A percentile compares a stretch with the other conserved stretches of the same genome.
Evolutionary conservation across 768 basidiomycete species (phyloP).

Genomic region (Chalciporus piperatus): DNA sequence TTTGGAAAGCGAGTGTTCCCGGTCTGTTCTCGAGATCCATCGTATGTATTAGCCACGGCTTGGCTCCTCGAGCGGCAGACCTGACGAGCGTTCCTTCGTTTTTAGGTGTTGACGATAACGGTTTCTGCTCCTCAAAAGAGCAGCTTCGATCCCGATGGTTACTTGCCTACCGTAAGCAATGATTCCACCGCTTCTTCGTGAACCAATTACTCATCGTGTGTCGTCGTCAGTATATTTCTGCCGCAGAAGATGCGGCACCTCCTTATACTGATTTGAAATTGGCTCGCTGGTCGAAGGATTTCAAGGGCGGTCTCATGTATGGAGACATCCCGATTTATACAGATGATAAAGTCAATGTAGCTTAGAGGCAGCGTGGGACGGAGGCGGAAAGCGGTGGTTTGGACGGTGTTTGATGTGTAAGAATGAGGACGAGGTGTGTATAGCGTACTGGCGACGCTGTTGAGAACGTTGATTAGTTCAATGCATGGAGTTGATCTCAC

Average conservation of each 20-base stretch:
- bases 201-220: background rate
- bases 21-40: slow-evolving; percentile 36
- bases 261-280: slow-evolving; percentile 29
- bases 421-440: background rate
- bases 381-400: background rate
- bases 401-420: slow-evolving; percentile 6
- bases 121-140: slow-evolving; percentile 33
- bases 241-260: slow-evolving; percentile 33
- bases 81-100: background rate
- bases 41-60: slow-evolving; percentile 27
- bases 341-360: slow-evolving; percentile 31
- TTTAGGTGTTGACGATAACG: slow-evolving; percentile 39
- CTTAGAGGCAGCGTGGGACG: background rate
- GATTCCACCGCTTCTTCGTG: background rate
- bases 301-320: slow-evolving; percentile 29
- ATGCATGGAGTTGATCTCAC: slow-evolving; percentile 18
- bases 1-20: slow-evolving; percentile 43
- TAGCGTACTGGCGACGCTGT: slow-evolving; percentile 10
- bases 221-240: slow-evolving; percentile 37
- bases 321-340: slow-evolving; percentile 43
- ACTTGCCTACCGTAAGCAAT: slow-evolving; percentile 41
- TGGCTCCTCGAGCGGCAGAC: background rate
- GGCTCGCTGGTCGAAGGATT: slow-evolving; percentile 26
- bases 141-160: slow-evolving; percentile 41
- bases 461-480: background rate